Conservation (phyloP, 2,329 filamentous ascomycete species). For the Coleophoma crateriformis region DNA sequence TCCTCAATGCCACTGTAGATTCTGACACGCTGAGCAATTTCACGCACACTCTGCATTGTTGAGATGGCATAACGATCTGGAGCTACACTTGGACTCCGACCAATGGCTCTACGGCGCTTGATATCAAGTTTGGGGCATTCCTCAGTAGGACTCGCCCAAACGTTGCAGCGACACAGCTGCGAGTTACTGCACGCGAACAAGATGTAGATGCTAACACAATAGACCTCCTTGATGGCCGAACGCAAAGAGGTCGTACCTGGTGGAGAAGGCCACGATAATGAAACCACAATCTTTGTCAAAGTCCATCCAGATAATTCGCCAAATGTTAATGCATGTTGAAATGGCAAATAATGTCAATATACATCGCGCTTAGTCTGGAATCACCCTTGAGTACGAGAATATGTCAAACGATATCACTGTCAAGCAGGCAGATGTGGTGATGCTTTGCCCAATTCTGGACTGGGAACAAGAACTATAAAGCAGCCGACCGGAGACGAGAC, state of each 20-base stretch:
- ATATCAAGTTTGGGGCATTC: constrained; percentile 46
- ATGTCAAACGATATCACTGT: constrained; percentile 9
- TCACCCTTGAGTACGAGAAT: constrained; percentile 33
- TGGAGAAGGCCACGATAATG: constrained; percentile 42
- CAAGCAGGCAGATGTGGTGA: constrained; percentile 15
- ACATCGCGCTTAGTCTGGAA: constrained; percentile 45
- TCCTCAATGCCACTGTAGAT: constrained; percentile 54
- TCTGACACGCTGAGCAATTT: constrained; percentile 55
- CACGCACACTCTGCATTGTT: constrained; percentile 40
- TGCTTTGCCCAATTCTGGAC: constrained; percentile 7
- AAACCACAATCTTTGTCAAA: constrained; percentile 49
- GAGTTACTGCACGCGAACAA: constrained; percentile 4
- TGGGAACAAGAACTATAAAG: neutral
- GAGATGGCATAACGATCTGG: constrained; percentile 3
- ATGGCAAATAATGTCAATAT: constrained; percentile 49
- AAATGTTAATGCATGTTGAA: constrained; percentile 52
- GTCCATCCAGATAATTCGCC: constrained; percentile 52
- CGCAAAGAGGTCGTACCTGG: constrained; percentile 53
- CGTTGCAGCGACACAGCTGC: constrained; percentile 6
- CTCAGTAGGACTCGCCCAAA: constrained; percentile 9
- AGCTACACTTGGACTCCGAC: constrained; percentile 9
- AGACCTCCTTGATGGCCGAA: constrained; percentile 58
- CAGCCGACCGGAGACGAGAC: constrained; percentile 1
- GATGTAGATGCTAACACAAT: constrained; percentile 41
- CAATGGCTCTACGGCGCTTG: constrained; percentile 48